Percentiles rank a stretch among this genome's conserved stretches.
These are phyloP conservation scores for Pichia rugopelliculosa DNA, from an alignment of 805 yeast genomes.

Conservation along the genomic window DNA sequence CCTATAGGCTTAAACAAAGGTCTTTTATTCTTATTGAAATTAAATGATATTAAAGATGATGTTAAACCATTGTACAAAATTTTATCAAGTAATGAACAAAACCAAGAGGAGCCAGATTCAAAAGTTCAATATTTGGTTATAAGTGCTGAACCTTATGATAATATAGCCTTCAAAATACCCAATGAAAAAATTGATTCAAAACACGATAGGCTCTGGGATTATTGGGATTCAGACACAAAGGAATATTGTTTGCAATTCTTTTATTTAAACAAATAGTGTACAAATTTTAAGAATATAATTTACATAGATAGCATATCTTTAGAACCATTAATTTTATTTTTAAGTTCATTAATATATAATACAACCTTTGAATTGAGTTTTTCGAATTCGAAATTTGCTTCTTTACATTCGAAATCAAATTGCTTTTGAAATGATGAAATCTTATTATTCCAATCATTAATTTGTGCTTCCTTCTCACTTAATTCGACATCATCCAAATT, in stretches of 20 bases:
- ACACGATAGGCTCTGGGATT: slow-evolving; percentile 51
- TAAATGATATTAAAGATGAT: slow-evolving; percentile 38
- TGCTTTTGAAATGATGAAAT: slow-evolving; percentile 33
- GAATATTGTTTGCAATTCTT: slow-evolving; percentile 68
- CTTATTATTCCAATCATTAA: slow-evolving; percentile 31
- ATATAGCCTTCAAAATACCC: slow-evolving; percentile 69
- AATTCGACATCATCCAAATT: slow-evolving; percentile 42
- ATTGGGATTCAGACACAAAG: slow-evolving; percentile 64
- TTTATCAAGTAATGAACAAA: slow-evolving; percentile 71
- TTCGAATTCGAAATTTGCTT: slow-evolving; percentile 46
- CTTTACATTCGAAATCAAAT: slow-evolving; percentile 46
- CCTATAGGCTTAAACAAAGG: slow-evolving; percentile 55
- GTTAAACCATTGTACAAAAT: slow-evolving; percentile 60
- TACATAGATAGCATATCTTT: slow-evolving; percentile 2
- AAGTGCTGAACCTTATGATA: slow-evolving; percentile 89
- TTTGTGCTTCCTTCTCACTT: slow-evolving; percentile 40
- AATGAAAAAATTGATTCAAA: slow-evolving; percentile 39
- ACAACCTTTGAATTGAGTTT: slow-evolving; percentile 48
- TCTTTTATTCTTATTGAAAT: slow-evolving; percentile 52
- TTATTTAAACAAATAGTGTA: slow-evolving; percentile 28
- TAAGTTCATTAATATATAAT: slow-evolving; percentile 46
- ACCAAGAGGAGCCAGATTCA: slow-evolving; percentile 36
- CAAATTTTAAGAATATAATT: neutral
- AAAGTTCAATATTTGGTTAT: slow-evolving; percentile 65
- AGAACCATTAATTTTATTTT: slow-evolving; percentile 24